Evolutionary conservation across 768 basidiomycete species (phyloP).

Genomic region (Lactarius sanguifluus): DNA sequence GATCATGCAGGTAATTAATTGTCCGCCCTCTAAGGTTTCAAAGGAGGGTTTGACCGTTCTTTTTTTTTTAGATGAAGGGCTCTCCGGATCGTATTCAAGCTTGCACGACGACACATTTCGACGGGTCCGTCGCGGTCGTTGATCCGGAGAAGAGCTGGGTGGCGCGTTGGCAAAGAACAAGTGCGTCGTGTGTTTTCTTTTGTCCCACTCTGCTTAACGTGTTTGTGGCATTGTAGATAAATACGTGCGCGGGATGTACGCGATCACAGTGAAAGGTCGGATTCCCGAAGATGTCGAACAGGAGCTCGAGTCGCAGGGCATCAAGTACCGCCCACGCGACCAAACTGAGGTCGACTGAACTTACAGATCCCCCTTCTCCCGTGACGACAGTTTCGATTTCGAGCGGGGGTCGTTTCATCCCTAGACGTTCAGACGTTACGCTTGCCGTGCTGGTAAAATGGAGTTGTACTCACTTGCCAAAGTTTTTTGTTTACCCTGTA

Average conservation of each 20-base stretch:
- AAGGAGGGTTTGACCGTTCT: too few species aligned
- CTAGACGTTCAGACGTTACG: neutral
- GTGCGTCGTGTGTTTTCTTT: conserved; percentile 46
- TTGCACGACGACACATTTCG: conserved; percentile 92
- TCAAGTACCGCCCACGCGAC: conserved; percentile 85
- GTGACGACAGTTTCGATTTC: neutral
- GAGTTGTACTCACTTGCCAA: neutral
- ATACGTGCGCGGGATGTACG: conserved; percentile 90
- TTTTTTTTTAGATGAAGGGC: conserved; percentile 70
- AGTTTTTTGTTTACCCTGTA: neutral
- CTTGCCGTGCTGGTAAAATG: neutral
- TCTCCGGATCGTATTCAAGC: conserved; percentile 76
- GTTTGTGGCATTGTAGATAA: conserved; percentile 55
- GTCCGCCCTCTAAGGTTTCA: neutral
- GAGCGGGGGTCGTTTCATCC: neutral
- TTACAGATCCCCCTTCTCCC: neutral
- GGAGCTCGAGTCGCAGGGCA: conserved; percentile 71
- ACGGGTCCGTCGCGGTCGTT: conserved; percentile 86
- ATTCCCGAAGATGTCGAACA: conserved; percentile 84
- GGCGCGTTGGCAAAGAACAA: conserved; percentile 91
- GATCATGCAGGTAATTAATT: conserved; percentile 74
- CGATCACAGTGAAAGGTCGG: conserved; percentile 82
- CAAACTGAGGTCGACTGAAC: conserved; percentile 68
- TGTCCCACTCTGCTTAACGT: conserved; percentile 5
- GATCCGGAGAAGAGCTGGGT: conserved; percentile 93